phyloP scores from a whole-genome alignment of 2,329 filamentous ascomycete genomes.

The Epichloe hybrida region DNA sequence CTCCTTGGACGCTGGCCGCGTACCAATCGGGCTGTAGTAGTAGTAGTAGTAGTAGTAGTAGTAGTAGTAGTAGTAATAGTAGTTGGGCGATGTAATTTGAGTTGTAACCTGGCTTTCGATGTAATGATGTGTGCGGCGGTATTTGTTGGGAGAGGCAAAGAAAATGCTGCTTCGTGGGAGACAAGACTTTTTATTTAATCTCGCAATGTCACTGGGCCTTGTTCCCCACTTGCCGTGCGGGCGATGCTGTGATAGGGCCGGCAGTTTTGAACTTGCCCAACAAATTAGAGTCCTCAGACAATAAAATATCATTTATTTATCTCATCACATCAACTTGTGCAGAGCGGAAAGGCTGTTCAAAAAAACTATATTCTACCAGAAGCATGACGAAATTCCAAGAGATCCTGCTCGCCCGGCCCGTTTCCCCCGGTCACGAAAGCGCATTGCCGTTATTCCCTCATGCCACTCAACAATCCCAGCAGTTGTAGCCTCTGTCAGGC shows the following conservation, averaged over 20 bases:
- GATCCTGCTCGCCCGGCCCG: too few relatives aligned
- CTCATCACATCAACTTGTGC: not conserved
- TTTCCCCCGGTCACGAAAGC: too few relatives aligned
- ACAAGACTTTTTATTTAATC: not conserved
- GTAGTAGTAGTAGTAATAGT: too few relatives aligned
- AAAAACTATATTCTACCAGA: too few relatives aligned
- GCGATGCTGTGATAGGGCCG: conserved; percentile 1
- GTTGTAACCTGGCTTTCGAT: too few relatives aligned
- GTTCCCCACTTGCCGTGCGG: not conserved
- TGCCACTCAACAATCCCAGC: too few relatives aligned
- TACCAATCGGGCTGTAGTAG: conserved; percentile 5
- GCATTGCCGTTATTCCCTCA: too few relatives aligned
- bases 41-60: not conserved
- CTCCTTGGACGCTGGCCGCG: conserved; percentile 11
- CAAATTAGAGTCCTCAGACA: not conserved
- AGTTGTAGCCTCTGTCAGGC: too few relatives aligned
- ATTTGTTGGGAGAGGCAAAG: not conserved
- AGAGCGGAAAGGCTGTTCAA: too few relatives aligned
- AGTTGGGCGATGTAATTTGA: not conserved
- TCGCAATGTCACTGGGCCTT: too few relatives aligned
- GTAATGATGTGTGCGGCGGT: not conserved
- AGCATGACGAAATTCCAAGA: too few relatives aligned
- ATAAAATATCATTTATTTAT: not conserved
- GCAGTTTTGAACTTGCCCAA: not conserved
- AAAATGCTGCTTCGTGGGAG: not conserved